phyloP scores from a whole-genome alignment of 495 filamentous ascomycete species.

The Aspergillus funiculosus region DNA sequence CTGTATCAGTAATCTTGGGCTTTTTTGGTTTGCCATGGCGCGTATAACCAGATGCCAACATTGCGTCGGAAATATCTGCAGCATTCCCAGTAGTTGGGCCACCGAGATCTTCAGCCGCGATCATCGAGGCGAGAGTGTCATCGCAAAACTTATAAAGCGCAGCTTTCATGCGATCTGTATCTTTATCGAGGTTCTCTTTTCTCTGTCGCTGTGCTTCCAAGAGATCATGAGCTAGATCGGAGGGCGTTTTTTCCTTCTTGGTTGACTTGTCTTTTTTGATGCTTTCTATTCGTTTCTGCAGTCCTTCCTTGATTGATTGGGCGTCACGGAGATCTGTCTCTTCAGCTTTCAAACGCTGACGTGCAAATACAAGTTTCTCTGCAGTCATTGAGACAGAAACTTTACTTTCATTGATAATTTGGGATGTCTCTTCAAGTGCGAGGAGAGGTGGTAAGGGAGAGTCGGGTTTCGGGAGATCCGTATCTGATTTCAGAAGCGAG shows the following conservation, averaged over 20 bases:
- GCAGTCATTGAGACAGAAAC: conserved; percentile 51
- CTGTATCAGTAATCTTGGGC: conserved; percentile 39
- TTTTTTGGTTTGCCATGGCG: conserved; percentile 66
- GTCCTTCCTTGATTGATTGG: conserved; percentile 42
- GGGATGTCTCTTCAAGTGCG: conserved; percentile 58
- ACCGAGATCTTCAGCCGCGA: conserved; percentile 80
- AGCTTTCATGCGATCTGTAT: conserved; percentile 52
- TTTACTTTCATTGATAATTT: conserved; percentile 58
- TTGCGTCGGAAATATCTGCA: conserved; percentile 55
- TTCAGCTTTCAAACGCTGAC: conserved; percentile 53
- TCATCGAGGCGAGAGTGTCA: conserved; percentile 66
- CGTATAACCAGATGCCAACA: conserved; percentile 64
- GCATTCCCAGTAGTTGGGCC: conserved; percentile 78
- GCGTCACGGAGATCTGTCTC: conserved; percentile 57
- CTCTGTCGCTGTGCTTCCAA: conserved; percentile 53
- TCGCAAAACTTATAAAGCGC: conserved; percentile 69
- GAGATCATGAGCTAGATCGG: conserved; percentile 55
- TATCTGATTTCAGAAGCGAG: conserved; percentile 51
- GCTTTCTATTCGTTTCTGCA: conserved; percentile 54
- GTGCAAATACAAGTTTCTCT: conserved; percentile 46
- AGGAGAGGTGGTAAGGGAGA: conserved; percentile 68
- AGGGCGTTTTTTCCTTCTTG: conserved; percentile 50
- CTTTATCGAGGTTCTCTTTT: conserved; percentile 48
- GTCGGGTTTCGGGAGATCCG: conserved; percentile 56
- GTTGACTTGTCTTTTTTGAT: conserved; percentile 49